These are phyloP conservation scores for Filobasidium floriforme DNA, from an alignment of 768 basidiomycete genomes.

Conservation along the genomic window DNA sequence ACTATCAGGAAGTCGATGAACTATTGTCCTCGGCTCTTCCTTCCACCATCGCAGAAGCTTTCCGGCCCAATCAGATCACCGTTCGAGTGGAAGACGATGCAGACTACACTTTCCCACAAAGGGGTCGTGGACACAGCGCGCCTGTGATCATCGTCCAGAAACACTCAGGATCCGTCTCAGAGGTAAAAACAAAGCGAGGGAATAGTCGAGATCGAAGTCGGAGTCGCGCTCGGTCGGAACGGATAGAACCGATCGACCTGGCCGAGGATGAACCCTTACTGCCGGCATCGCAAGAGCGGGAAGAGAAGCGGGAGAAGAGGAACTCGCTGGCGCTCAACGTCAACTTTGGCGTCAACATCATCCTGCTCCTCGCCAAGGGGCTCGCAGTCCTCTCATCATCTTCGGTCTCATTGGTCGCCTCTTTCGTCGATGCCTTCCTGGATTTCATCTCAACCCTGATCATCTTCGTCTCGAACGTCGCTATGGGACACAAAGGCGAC, in stretches of 20 bases:
- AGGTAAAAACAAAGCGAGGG: not conserved
- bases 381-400: constrained; percentile 46
- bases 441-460: constrained; percentile 48
- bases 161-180: not conserved
- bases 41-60: constrained; percentile 35
- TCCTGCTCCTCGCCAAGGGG: constrained; percentile 45
- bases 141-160: not conserved
- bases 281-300: constrained; percentile 24
- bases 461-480: constrained; percentile 44
- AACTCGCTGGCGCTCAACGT: constrained; percentile 40
- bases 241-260: constrained; percentile 10
- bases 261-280: constrained; percentile 30
- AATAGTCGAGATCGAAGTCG: not conserved
- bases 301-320: constrained; percentile 34
- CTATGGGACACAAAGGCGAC: constrained; percentile 34
- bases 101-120: not conserved
- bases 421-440: constrained; percentile 46
- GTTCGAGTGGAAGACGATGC: not conserved
- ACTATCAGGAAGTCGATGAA: constrained; percentile 39
- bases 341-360: constrained; percentile 43
- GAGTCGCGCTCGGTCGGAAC: too few species aligned
- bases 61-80: constrained; percentile 18
- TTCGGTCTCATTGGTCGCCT: constrained; percentile 47
- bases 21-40: constrained; percentile 39
- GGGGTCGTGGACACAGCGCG: not conserved